Conservation (phyloP, 345 rosid genomes). For the Eucalyptus brandiana region DNA sequence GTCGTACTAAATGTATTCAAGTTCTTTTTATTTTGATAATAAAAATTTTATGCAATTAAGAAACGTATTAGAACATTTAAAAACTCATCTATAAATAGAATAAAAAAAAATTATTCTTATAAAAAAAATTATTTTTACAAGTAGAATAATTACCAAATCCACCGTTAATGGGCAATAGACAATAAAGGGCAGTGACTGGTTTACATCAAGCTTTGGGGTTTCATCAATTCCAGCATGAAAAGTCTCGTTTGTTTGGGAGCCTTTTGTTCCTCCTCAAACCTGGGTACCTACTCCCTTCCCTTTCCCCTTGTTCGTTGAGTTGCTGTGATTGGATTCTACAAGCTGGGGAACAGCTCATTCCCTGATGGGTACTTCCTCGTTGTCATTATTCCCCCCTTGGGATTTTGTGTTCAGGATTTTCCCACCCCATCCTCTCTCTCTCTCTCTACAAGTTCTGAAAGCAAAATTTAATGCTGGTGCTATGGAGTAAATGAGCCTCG, state of each 20-base stretch:
- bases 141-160: no score
- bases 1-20: no score
- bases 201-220: background rate
- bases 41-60: no score
- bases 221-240: background rate
- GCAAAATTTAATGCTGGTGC: background rate
- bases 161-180: background rate
- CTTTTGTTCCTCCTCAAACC: background rate
- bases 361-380: background rate
- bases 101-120: no score
- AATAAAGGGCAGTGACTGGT: background rate
- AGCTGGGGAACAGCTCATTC: background rate
- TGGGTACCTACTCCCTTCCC: background rate
- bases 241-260: background rate
- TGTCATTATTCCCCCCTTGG: background rate
- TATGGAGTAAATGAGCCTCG: background rate
- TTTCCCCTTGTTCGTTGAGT: background rate
- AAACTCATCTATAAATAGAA: accelerated
- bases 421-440: background rate
- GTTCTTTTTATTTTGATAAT: no score
- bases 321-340: background rate
- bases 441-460: background rate
- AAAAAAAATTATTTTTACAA: no score
- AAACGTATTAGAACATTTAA: no score
- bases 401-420: background rate